Percentiles rank a stretch among this genome's conserved stretches.
Evolutionary conservation across 1,139 yeast species (phyloP).

Genomic region (Insectozyma bohioensis): DNA sequence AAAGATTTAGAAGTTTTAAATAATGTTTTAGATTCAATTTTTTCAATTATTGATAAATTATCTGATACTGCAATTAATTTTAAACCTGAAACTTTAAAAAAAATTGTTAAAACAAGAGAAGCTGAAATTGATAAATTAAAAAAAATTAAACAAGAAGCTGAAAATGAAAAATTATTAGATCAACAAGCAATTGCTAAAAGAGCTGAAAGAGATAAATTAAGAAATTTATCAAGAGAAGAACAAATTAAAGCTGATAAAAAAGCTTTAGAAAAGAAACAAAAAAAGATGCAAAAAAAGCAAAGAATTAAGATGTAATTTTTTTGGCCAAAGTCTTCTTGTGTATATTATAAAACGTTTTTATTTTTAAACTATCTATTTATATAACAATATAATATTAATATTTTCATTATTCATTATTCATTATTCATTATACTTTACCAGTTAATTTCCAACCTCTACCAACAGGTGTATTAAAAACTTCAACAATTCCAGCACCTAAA

Average conservation of each 20-base stretch:
- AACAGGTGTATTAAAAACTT: constrained; percentile 66
- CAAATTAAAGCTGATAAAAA: constrained; percentile 76
- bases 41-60: constrained; percentile 54
- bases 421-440: constrained; percentile 30
- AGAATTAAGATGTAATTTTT: constrained; percentile 36
- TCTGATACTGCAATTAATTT: constrained; percentile 45
- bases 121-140: constrained; percentile 59
- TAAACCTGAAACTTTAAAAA: constrained; percentile 71
- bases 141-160: constrained; percentile 57
- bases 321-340: too few relatives aligned
- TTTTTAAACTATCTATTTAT: background rate
- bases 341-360: too few relatives aligned
- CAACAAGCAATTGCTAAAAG: constrained; percentile 71
- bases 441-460: constrained; percentile 72
- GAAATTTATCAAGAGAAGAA: constrained; percentile 66
- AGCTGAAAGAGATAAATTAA: constrained; percentile 54
- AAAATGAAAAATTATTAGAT: constrained; percentile 67
- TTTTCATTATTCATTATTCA: constrained; percentile 3
- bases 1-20: constrained; percentile 48
- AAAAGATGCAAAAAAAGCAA: constrained; percentile 43
- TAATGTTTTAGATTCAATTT: constrained; percentile 49
- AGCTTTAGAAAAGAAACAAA: constrained; percentile 44
- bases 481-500: constrained; percentile 67
- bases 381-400: background rate
- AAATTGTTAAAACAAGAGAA: constrained; percentile 74